Evolutionary conservation across 208 protist species (phyloP).

Genomic region (Acanthamoeba quina): DNA sequence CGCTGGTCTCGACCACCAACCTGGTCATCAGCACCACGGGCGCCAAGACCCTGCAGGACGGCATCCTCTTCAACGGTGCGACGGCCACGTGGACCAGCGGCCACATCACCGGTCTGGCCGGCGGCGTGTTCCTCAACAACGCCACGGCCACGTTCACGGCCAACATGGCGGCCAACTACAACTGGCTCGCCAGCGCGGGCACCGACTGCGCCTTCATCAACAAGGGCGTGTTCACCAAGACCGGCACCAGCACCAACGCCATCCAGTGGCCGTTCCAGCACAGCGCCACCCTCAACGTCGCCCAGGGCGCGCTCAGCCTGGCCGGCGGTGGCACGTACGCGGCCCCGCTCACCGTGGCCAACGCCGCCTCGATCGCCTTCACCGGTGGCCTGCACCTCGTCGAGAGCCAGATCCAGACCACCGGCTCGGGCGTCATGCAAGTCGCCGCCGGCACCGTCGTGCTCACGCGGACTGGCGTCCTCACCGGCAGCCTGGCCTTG

Average conservation of each 20-base stretch:
- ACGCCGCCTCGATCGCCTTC: conserved; percentile 24
- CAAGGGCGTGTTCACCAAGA: conserved; percentile 40
- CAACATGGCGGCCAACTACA: not conserved
- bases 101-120: not conserved
- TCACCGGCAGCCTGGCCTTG: not conserved
- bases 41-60: conserved; percentile 28
- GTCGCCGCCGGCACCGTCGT: not conserved
- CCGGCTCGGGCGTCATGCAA: not conserved
- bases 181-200: conserved; percentile 25
- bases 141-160: conserved; percentile 37
- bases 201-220: conserved; percentile 25
- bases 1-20: conserved; percentile 1
- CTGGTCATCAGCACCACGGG: conserved; percentile 5
- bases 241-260: not conserved
- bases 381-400: conserved; percentile 1
- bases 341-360: conserved; percentile 12
- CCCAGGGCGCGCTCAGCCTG: conserved; percentile 18
- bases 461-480: not conserved
- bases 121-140: conserved; percentile 67
- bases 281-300: not conserved
- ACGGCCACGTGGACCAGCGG: conserved; percentile 43
- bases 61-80: conserved; percentile 53
- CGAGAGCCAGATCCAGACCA: not conserved
- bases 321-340: conserved; percentile 16
- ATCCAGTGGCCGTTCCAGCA: conserved; percentile 49